Evolutionary conservation across 2,329 filamentous ascomycete genomes (phyloP).

Genomic region (Exophiala sp.): DNA sequence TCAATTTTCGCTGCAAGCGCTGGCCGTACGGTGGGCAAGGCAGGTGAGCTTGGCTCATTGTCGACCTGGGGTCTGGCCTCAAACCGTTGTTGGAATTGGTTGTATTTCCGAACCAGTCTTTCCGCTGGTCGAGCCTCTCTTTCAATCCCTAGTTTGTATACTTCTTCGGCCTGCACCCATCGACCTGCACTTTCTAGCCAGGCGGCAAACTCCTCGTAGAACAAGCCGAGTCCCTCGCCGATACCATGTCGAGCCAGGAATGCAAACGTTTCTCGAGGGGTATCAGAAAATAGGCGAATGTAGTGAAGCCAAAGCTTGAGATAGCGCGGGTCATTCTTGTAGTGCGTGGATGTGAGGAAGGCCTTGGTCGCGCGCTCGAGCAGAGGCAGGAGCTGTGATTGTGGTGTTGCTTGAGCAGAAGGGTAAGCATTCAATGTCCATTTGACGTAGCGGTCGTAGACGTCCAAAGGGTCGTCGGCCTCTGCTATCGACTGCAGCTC

Average conservation of each 20-base stretch:
- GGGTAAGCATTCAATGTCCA: constrained; percentile 97
- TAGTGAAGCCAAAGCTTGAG: constrained; percentile 92
- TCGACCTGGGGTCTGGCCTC: constrained; percentile 62
- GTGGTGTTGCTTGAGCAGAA: constrained; percentile 82
- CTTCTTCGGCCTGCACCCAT: constrained; percentile 89
- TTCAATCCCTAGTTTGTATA: constrained; percentile 86
- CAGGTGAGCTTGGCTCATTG: constrained; percentile 75
- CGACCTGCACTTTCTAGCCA: constrained; percentile 83
- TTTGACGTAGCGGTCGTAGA: constrained; percentile 94
- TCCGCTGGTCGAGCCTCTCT: constrained; percentile 78
- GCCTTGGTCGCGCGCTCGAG: constrained; percentile 90
- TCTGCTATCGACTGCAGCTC: constrained; percentile 77
- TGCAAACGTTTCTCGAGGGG: constrained; percentile 87
- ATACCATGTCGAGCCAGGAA: constrained; percentile 86
- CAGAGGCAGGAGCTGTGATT: constrained; percentile 83
- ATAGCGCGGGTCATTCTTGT: constrained; percentile 93
- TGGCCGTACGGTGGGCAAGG: constrained; percentile 75
- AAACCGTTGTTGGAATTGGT: constrained; percentile 80
- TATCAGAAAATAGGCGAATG: constrained; percentile 85
- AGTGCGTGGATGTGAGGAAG: constrained; percentile 79
- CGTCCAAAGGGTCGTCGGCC: constrained; percentile 89
- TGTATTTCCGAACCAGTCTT: constrained; percentile 81
- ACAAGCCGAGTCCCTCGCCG: constrained; percentile 81
- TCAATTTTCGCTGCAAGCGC: constrained; percentile 83
- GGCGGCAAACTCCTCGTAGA: constrained; percentile 93